Evolutionary conservation across 208 protist species (phyloP).

Genomic region (Acanthamoeba lenticulata): DNA sequence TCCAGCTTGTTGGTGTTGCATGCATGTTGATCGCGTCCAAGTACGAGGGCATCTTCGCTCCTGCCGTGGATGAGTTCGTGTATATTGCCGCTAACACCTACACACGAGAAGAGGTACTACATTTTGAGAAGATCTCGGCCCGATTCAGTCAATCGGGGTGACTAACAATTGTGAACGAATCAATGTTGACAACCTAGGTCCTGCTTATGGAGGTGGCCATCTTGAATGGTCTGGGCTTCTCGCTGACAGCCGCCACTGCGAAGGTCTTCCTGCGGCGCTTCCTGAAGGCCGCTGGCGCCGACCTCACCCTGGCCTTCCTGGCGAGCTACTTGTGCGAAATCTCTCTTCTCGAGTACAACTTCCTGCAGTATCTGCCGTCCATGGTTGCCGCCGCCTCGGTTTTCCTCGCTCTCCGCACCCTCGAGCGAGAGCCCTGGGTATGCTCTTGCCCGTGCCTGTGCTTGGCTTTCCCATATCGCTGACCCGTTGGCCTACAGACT

Average conservation of each 20-base stretch:
- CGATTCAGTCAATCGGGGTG: too few species aligned
- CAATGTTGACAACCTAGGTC: too few species aligned
- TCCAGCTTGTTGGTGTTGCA: slow-evolving; percentile 94
- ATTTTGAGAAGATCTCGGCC: too few species aligned
- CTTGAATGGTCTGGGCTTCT: slow-evolving; percentile 34
- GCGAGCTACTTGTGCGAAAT: slow-evolving; percentile 81
- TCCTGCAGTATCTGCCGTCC: slow-evolving; percentile 80
- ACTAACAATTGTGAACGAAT: too few species aligned
- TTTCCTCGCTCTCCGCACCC: slow-evolving; percentile 69
- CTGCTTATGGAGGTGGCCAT: slow-evolving; percentile 29
- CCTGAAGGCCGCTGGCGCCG: slow-evolving; percentile 40
- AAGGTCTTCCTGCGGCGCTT: slow-evolving; percentile 61
- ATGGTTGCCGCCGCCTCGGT: slow-evolving; percentile 80
- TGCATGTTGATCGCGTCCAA: slow-evolving; percentile 97
- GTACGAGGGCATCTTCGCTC: slow-evolving; percentile 97
- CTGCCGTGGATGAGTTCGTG: slow-evolving; percentile 91
- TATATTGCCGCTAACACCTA: slow-evolving; percentile 94
- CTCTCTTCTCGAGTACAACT: slow-evolving; percentile 74
- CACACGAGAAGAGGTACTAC: slow-evolving; percentile 71
- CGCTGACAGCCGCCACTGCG: neutral
- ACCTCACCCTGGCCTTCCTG: slow-evolving; percentile 48
- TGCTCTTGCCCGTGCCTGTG: neutral
- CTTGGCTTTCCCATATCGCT: neutral
- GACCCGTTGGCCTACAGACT: neutral
- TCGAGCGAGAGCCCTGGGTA: slow-evolving; percentile 53